Percentiles rank a stretch among this genome's conserved stretches.
Evolutionary conservation across 2,329 filamentous ascomycete genomes (phyloP).

Genomic region (Botryotinia globosa): DNA sequence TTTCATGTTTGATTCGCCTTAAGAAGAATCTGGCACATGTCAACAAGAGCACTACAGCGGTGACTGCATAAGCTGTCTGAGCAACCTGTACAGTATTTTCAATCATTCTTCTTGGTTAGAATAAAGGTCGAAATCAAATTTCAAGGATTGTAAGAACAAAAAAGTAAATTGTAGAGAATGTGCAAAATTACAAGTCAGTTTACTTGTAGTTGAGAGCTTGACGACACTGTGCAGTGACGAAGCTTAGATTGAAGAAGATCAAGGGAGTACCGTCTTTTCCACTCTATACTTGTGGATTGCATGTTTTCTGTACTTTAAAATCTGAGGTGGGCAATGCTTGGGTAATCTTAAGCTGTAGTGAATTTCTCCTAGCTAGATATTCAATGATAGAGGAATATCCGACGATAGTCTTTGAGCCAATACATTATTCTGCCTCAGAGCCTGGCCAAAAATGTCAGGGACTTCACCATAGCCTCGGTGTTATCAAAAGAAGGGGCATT

Average conservation of each 20-base stretch:
- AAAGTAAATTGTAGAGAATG: neutral
- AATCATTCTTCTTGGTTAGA: neutral
- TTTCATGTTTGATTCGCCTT: conserved; percentile 13
- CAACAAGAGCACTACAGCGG: neutral
- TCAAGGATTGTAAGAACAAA: neutral
- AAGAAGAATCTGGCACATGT: neutral
- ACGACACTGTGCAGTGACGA: neutral
- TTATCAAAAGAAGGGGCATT: neutral
- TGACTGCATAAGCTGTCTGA: neutral
- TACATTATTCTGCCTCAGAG: neutral
- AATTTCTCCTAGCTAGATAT: neutral
- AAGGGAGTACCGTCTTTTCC: neutral
- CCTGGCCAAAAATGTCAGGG: neutral
- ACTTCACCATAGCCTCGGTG: neutral
- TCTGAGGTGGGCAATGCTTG: neutral
- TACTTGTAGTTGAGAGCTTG: neutral
- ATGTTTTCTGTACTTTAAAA: neutral
- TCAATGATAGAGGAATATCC: neutral
- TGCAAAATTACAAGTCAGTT: neutral
- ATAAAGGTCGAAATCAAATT: neutral
- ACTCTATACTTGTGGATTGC: neutral
- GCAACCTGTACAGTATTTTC: neutral
- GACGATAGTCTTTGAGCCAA: neutral
- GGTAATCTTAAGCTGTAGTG: neutral
- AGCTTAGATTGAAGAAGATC: neutral